Evolutionary conservation across 208 protist genomes (phyloP).

Genomic region (Porcisia deanei): DNA sequence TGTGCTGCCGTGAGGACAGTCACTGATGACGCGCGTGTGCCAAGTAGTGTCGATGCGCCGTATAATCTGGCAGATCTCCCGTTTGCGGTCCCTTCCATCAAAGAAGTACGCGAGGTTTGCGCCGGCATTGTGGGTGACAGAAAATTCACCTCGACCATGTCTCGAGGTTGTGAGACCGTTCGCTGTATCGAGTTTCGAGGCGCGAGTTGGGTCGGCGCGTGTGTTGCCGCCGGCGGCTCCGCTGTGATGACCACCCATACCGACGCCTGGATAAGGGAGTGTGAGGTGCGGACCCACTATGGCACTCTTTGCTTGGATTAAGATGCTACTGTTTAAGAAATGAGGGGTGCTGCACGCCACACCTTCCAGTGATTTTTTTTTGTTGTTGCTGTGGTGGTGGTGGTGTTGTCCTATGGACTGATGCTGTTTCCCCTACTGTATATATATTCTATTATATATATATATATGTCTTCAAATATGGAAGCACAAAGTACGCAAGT

Average conservation of each 20-base stretch:
- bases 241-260: constrained; percentile 1
- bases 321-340: not conserved
- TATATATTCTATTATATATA: too few relatives aligned
- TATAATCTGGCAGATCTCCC: constrained; percentile 1
- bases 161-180: not conserved
- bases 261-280: constrained; percentile 10
- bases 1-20: constrained; percentile 4
- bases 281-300: constrained; percentile 17
- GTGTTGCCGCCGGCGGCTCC: constrained; percentile 18
- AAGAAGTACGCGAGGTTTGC: constrained; percentile 4
- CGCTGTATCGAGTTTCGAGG: constrained; percentile 21
- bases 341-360: not conserved
- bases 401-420: too few relatives aligned
- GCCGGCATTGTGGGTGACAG: not conserved
- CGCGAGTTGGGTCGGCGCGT: constrained; percentile 24
- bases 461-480: too few relatives aligned
- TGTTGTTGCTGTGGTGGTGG: not conserved
- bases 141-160: too few relatives aligned
- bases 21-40: not conserved
- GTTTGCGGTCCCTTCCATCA: constrained; percentile 1
- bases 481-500: too few relatives aligned
- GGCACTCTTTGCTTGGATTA: constrained; percentile 5
- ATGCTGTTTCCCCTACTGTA: too few relatives aligned
- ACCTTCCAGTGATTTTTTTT: not conserved
- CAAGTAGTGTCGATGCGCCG: not conserved